Base-by-base conservation (phyloP, 2,329 filamentous ascomycete species). In the Arthrobotrys megalospora region DNA sequence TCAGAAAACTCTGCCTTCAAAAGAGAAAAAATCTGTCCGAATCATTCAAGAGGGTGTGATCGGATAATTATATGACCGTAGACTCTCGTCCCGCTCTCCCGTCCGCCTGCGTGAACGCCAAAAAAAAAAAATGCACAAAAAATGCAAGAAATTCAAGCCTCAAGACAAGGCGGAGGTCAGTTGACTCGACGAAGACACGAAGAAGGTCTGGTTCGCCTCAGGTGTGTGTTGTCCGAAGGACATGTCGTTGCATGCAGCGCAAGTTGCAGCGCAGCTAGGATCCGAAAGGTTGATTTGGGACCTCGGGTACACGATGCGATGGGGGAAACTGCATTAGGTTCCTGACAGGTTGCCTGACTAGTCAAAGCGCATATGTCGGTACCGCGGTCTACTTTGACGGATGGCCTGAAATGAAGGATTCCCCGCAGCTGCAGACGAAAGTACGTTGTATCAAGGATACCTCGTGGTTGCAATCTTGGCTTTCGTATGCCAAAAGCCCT, bases 211-310 rank as follows among this genome's bases (percentile, higher is more conserved):
- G 63, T 47, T 53, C 63, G 70, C 70, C 70, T 75, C 70, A 63
- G 28, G 58, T 53, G 53, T 75, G 70, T 47, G 70, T 75, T 75
- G 70, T 75, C 62, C 52, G n/a, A 34, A 55, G 52, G 41, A 50
- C 38, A 53, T 55, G 43, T 67, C 21, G 21, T 62, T 19, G 36
- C 63, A 66, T 12, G 43, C 60, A 64, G 45, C 41, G 60, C 45
- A 28, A 38, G 38, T 53, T 52, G 55, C 45, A 62, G 38, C 38
- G 16, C 19, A 52, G 41, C 32, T 32, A 7, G 58, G 47, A 47
- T 72, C 68, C 68, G 64, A 48, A n/a, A 36, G 21, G 21, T 34
- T 28, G 28, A 45, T 16, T 43, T 34, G 38, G 24, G n/a, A 36
- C 36, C 11, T 58, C 45, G 10, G 12, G 41, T 32, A 65, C 45